Evolutionary conservation across 164 flowering plant genomes (phyloP), one percentile per base, ranked within the genome.

Genomic region (Taxillus chinensis): DNA sequence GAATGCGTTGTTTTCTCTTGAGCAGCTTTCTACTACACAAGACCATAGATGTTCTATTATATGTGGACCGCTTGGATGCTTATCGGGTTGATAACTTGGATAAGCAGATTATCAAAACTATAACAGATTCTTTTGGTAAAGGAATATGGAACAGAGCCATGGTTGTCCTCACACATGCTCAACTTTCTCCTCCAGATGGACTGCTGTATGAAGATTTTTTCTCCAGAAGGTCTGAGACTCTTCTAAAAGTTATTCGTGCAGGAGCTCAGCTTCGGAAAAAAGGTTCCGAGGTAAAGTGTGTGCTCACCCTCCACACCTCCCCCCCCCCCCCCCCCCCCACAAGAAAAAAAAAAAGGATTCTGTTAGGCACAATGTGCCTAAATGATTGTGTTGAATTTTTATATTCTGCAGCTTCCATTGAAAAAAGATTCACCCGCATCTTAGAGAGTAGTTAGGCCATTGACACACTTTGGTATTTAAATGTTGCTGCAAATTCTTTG

Each of bases 51-150:
- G 85, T 91, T 66, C 74, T 95, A 67, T 87, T 95, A 55, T 95
- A 86, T 70, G 96, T 95, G 71, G 99, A 95, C 62, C 97, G 99
- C 3, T 65, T 95, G 73, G 99, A 95, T 80, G 78, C 82, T 17
- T 95, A 95, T 71, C 80, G 99, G 65, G 96, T 95, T 59, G 99
- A 91, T 73, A 87, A 77, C 75, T 75, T 95, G 83, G 99, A 95
- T 64, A 86, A 68, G 73, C 96, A 87, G 76, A 73, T 95, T 55
- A 78, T 91, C 59, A 79, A 70, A 67, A 96, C 97, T 45, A 89
- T 95, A 61, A 85, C 89, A 8, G 84, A 85, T 46, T 80, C 78
- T 73, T 91, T 95, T 79, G 99, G 99, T n/a, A 85, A 81, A 73
- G 78, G 70, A 56, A 89, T 95, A 67, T 95, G 99, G 99, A 77